Evolutionary conservation across 352 stramenopile genomes (phyloP).

Genomic region (Phytophthora boehmeriae): DNA sequence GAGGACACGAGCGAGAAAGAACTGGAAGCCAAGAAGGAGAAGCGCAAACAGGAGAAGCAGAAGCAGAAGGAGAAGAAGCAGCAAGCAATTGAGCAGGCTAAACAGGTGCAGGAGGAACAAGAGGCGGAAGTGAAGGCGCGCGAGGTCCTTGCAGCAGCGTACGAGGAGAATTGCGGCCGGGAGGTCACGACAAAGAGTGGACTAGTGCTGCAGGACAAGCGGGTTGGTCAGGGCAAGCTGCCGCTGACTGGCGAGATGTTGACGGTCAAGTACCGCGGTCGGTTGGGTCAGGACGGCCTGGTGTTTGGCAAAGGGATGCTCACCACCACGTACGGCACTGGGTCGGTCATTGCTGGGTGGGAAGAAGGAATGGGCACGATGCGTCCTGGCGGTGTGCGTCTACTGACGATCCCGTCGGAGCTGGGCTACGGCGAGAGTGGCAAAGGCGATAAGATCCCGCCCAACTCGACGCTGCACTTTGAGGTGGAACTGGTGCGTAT

Average conservation of each 20-base stretch:
- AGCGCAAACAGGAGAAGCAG: conserved; percentile 43
- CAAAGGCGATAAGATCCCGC: conserved; percentile 80
- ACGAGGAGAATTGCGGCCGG: conserved; percentile 52
- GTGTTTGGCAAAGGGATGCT: conserved; percentile 86
- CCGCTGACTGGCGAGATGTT: conserved; percentile 65
- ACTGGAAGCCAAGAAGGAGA: conserved; percentile 31
- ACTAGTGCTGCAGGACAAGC: conserved; percentile 58
- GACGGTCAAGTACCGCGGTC: conserved; percentile 74
- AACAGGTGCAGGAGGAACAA: conserved; percentile 37
- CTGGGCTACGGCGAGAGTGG: conserved; percentile 67
- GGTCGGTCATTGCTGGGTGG: conserved; percentile 80
- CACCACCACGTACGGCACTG: conserved; percentile 60
- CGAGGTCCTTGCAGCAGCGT: conserved; percentile 53
- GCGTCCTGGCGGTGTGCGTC: conserved; percentile 59
- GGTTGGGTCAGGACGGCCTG: conserved; percentile 60
- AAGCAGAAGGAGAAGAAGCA: conserved; percentile 46
- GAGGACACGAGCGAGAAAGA: conserved; percentile 23
- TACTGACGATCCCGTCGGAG: conserved; percentile 67
- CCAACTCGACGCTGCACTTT: conserved; percentile 79
- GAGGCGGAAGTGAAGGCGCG: conserved; percentile 39
- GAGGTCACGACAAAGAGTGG: conserved; percentile 69
- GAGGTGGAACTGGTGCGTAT: conserved; percentile 82
- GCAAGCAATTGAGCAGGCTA: conserved; percentile 34
- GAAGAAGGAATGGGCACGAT: conserved; percentile 83
- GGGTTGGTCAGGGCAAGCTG: conserved; percentile 59